These are phyloP conservation scores for Prinsepia uniflora DNA, from an alignment of 306 rosid species.

Conservation along the genomic window DNA sequence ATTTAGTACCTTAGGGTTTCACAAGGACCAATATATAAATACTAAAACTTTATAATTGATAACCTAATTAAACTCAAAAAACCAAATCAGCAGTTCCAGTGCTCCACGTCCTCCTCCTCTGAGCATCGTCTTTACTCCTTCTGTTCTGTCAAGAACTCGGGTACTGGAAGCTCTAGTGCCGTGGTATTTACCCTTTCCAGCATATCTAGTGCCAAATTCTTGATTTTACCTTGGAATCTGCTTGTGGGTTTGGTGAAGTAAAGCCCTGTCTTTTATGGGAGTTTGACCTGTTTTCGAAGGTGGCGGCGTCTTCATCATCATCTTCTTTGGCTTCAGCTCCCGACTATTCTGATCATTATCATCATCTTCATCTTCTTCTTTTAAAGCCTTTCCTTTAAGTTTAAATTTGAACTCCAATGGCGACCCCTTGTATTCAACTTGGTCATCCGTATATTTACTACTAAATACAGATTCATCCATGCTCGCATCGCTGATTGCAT, in stretches of 20 bases:
- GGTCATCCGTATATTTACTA: background rate
- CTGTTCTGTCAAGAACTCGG: background rate
- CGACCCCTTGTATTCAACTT: background rate
- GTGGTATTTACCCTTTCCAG: background rate
- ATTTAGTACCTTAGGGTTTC: too few species aligned
- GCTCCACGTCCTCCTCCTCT: too few species aligned
- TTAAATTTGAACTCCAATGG: background rate
- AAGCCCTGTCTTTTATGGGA: background rate
- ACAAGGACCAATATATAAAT: too few species aligned
- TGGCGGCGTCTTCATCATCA: background rate
- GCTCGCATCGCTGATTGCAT: background rate
- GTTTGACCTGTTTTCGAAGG: background rate
- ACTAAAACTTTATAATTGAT: too few species aligned
- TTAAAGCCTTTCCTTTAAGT: background rate
- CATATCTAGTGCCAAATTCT: background rate
- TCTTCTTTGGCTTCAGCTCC: background rate
- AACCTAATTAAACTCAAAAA: too few species aligned
- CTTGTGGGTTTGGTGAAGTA: background rate
- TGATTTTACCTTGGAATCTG: slow-evolving; percentile 1
- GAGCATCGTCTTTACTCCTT: too few species aligned
- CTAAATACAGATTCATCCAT: background rate
- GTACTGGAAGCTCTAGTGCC: background rate
- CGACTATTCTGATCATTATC: background rate
- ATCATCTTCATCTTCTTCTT: background rate
- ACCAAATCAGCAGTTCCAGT: too few species aligned